Percentiles rank a stretch among this genome's conserved stretches.
Evolutionary conservation across 345 rosid genomes (phyloP).

Genomic region (Populus ilicifolia): DNA sequence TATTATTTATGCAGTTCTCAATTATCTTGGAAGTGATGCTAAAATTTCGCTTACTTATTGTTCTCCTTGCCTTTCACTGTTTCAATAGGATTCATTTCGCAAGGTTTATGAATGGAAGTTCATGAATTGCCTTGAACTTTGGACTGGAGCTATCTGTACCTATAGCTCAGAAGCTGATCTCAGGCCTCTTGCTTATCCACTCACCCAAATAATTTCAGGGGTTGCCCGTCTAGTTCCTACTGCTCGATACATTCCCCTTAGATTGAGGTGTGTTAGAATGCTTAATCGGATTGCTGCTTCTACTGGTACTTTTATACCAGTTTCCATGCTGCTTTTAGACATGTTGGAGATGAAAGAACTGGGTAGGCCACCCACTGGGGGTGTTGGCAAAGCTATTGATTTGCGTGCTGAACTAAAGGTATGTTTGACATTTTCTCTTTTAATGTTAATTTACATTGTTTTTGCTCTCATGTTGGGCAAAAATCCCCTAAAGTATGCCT

Average conservation of each 20-base stretch:
- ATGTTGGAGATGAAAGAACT: slow-evolving; percentile 98
- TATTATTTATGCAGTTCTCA: background rate
- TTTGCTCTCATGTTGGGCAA: background rate
- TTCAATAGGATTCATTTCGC: slow-evolving; percentile 70
- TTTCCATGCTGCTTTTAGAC: slow-evolving; percentile 85
- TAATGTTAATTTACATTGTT: background rate
- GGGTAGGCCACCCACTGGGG: slow-evolving; percentile 74
- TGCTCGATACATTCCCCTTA: slow-evolving; percentile 86
- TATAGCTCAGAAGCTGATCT: slow-evolving; percentile 68
- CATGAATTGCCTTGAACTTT: slow-evolving; percentile 91
- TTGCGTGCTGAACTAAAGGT: slow-evolving; percentile 73
- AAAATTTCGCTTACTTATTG: background rate
- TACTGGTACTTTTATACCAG: slow-evolving; percentile 75
- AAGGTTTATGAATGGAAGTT: slow-evolving; percentile 98
- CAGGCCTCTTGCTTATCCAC: slow-evolving; percentile 82
- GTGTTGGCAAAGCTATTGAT: slow-evolving; percentile 86
- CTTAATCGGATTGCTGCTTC: slow-evolving; percentile 75
- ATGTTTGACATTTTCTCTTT: slow-evolving; percentile 2
- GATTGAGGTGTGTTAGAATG: slow-evolving; percentile 89
- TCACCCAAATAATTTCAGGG: slow-evolving; percentile 81
- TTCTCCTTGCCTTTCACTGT: background rate
- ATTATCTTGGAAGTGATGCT: background rate
- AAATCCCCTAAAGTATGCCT: background rate
- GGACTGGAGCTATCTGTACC: slow-evolving; percentile 90
- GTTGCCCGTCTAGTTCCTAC: slow-evolving; percentile 92